Conservation (phyloP, 1,139 yeast species). For the Kodamaea ohmeri region DNA sequence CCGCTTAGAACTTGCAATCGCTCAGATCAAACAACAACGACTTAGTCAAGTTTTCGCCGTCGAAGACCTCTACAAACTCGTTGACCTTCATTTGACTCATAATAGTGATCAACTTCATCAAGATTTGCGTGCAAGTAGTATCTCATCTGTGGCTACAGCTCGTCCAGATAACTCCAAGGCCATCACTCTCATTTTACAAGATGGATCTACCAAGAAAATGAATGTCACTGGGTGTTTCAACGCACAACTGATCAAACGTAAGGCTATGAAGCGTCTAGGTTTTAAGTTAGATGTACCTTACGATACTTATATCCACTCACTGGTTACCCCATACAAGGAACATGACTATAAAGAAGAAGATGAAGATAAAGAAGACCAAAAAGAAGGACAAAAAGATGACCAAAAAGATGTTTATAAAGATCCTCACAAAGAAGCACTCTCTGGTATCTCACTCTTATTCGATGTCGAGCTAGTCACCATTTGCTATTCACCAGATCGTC, state of each 20-base stretch:
- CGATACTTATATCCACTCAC: slow-evolving; percentile 42
- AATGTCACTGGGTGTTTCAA: slow-evolving; percentile 79
- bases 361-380: not conserved
- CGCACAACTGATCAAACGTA: slow-evolving; percentile 74
- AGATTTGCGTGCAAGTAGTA: slow-evolving; percentile 14
- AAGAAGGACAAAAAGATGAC: too few species aligned
- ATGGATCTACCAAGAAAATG: slow-evolving; percentile 72
- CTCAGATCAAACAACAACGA: slow-evolving; percentile 37
- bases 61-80: slow-evolving; percentile 28
- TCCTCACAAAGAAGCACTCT: too few species aligned
- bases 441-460: slow-evolving; percentile 54
- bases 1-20: slow-evolving; percentile 55
- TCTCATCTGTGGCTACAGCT: slow-evolving; percentile 17
- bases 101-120: slow-evolving; percentile 13
- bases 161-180: slow-evolving; percentile 40
- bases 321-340: too few species aligned
- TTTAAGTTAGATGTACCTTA: slow-evolving; percentile 40
- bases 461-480: slow-evolving; percentile 82
- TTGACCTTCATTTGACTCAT: slow-evolving; percentile 20
- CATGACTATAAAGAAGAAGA: not conserved
- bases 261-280: slow-evolving; percentile 63
- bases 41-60: slow-evolving; percentile 34
- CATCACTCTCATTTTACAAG: slow-evolving; percentile 68
- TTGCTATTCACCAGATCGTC: slow-evolving; percentile 71
- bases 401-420: too few species aligned